Evolutionary conservation across 1,284 basidiomycete genomes (phyloP), one percentile per base, ranked within the genome.

Genomic region (Xanthoconium separans): DNA sequence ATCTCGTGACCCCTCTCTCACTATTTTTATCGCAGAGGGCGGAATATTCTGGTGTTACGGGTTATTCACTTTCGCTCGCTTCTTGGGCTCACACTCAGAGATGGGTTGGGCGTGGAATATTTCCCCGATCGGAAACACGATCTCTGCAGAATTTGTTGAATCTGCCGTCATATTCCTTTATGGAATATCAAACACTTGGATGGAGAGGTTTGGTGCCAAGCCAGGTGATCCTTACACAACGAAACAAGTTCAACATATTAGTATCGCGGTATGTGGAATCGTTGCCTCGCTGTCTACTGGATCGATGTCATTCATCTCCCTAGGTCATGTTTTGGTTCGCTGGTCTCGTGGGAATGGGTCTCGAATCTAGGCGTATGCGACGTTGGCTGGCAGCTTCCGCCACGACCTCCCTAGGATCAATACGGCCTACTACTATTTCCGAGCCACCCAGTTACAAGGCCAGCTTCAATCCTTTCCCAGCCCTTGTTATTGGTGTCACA

Each of bases 71-170:
- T 98, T 97, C 69, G 89, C 84, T 27, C 90, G 96, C 22, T 98
- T 93, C 75, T 83, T 97, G 50, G 96, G 96, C 22, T 85, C 92
- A 0, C 95, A 89, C 69, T 83, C 93, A 12, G 87, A 93, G 55
- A 73, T 87, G 39, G 95, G 95, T 2, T 98, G 95, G 95, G 92
- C 96, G 8, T 98, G 96, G 96, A 98, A 98, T 70, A 75, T 80
- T 36, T 73, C 83, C 0, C 84, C 83, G 1, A 67, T 67, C 9
- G 73, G 74, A 8, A 72, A 72, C 54, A 74, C 77, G 45, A 78
- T 83, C 11, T 85, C 87, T 2, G 95, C 91, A 7, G 95, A 98
- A 73, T 91, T 93, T 61, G 80, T 93, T 60, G 95, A 98, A 72
- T 93, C 87, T 6, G 67, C 81, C 10, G 83, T 96, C 57, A 95